Evolutionary conservation across 192 early-diverging fungal genomes (phyloP).

Genomic region (Linnemannia schmuckeri): DNA sequence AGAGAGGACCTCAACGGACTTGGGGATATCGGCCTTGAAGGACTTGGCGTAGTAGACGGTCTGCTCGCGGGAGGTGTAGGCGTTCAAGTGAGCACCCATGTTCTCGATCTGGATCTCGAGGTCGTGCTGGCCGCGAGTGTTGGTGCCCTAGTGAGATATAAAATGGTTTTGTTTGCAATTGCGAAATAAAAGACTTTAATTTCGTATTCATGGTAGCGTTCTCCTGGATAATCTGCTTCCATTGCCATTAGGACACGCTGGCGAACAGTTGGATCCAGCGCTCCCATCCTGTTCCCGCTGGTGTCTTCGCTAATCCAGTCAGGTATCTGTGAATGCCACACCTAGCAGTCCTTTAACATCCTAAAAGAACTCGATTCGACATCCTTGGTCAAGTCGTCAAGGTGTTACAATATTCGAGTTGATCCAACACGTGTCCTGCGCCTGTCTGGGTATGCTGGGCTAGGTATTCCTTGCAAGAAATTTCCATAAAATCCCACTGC

Average conservation of each 20-base stretch:
- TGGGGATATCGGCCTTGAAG: slow-evolving; percentile 86
- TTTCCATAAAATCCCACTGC: not conserved
- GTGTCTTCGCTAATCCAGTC: not conserved
- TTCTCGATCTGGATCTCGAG: slow-evolving; percentile 97
- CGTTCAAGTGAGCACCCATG: slow-evolving; percentile 98
- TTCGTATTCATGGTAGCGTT: not conserved
- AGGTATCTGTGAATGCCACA: not conserved
- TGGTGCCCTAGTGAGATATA: slow-evolving; percentile 77
- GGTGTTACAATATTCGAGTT: not conserved
- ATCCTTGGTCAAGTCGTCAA: not conserved
- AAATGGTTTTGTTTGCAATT: not conserved
- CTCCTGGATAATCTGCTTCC: not conserved
- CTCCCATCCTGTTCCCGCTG: not conserved
- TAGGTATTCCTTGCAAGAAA: not conserved
- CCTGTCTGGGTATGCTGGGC: not conserved
- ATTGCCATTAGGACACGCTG: not conserved
- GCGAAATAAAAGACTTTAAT: not conserved
- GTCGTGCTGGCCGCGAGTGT: slow-evolving; percentile 86
- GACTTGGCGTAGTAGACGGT: slow-evolving; percentile 99
- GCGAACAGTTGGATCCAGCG: not conserved
- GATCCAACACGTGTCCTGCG: not conserved
- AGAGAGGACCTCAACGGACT: slow-evolving; percentile 93
- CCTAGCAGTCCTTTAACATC: not conserved
- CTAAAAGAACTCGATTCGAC: not conserved
- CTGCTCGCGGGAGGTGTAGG: slow-evolving; percentile 99